Evolutionary conservation across 2,329 filamentous ascomycete species (phyloP).

Genomic region (Aspergillus tanneri): DNA sequence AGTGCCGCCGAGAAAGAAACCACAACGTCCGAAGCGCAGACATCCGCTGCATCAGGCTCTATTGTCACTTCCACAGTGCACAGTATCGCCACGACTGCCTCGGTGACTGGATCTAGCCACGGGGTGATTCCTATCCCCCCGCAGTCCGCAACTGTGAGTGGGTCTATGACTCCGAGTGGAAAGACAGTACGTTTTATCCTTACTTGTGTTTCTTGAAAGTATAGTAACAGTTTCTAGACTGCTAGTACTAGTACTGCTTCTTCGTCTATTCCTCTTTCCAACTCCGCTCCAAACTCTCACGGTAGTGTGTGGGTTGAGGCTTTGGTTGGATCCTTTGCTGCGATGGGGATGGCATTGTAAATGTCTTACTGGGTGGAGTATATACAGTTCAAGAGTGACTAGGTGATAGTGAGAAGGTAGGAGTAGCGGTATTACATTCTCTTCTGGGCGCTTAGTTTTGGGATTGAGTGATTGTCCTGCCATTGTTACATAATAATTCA

Average conservation of each 20-base stretch:
- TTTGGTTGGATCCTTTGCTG: background rate
- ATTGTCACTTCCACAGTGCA: background rate
- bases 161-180: background rate
- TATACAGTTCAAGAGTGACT: too few species aligned
- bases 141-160: background rate
- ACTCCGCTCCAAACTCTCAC: background rate
- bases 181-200: background rate
- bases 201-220: too few species aligned
- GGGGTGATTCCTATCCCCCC: background rate
- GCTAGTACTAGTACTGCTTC: background rate
- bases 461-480: too few species aligned
- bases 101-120: background rate
- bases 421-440: too few species aligned
- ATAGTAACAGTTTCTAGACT: too few species aligned
- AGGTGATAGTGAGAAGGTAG: too few species aligned
- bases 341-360: background rate
- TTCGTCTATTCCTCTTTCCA: background rate
- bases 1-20: background rate
- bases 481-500: background rate
- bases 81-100: background rate
- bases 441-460: too few species aligned
- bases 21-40: background rate
- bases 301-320: background rate
- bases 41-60: background rate
- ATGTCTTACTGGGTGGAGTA: background rate